Percentiles rank a stretch among this genome's conserved stretches.
phyloP scores from a whole-genome alignment of 768 basidiomycete genomes.

The Lactarius vividus region DNA sequence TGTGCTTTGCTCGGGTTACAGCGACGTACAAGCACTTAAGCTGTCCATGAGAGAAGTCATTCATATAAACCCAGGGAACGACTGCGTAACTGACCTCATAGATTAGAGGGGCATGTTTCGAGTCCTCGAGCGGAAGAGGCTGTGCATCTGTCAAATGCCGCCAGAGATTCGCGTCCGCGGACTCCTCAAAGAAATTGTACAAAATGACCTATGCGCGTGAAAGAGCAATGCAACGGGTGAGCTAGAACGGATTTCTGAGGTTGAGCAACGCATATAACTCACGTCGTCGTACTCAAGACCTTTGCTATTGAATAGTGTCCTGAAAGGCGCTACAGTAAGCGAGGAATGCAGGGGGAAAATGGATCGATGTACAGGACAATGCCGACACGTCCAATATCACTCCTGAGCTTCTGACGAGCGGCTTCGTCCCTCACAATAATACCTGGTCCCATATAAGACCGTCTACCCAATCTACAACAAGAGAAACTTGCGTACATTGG shows the following conservation, averaged over 20 bases:
- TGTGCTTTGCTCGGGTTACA: conserved; percentile 64
- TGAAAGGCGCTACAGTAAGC: no score
- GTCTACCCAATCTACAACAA: neutral
- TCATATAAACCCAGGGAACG: neutral
- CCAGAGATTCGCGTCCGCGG: conserved; percentile 38
- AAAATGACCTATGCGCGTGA: conserved; percentile 54
- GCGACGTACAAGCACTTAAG: conserved; percentile 71
- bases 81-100: conserved; percentile 11
- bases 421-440: conserved; percentile 65
- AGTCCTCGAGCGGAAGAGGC: neutral
- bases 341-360: no score
- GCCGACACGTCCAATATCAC: conserved; percentile 50
- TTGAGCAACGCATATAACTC: no score
- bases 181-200: conserved; percentile 75
- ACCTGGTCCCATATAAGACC: conserved; percentile 38
- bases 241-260: neutral
- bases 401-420: conserved; percentile 46
- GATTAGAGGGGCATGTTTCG: conserved; percentile 1
- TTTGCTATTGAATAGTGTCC: no score
- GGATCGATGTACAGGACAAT: no score
- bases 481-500: conserved; percentile 48
- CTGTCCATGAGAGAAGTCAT: conserved; percentile 35
- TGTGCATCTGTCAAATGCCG: conserved; percentile 1
- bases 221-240: neutral
- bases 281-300: no score